Evolutionary conservation across 2,329 filamentous ascomycete genomes (phyloP), one percentile per base, ranked within the genome.

Genomic region (Aureobasidium sp.): DNA sequence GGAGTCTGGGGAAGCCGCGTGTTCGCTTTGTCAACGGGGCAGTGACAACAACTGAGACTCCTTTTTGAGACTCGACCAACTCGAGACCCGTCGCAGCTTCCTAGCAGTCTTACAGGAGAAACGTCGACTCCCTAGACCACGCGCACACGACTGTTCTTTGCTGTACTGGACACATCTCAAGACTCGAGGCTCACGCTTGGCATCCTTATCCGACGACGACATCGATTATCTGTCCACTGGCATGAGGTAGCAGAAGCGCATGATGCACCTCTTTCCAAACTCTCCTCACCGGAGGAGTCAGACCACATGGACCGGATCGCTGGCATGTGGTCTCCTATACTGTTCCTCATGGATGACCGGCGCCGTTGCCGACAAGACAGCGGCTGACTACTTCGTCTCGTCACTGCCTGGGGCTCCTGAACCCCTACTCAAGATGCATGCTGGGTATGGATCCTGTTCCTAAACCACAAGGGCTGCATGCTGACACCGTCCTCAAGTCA

Each of bases 371-470:
- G 76, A 78, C 37, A 85, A 84, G 72, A 81, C 82, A 2, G 87
- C 90, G 50, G 90, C 87, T 35, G 92, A 99, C 74, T 99, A 97
- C 76, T 97, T 88, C 77, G 88, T 99, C 60, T 86, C 85, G 69
- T 84, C 86, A 9, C 81, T 99, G 22, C 94, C 94, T 6, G 94
- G 95, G 35, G 85, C 89, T 61, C 93, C 95, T 11, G 80, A 85
- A 22, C 86, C 90, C 40, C 77, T 91, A 64, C 77, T 96, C 71
- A 97, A 96, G 81, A 97, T 97, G 93, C 94, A 97, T 81, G 93
- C 94, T 78, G 94, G 94, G 91, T 96, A 79, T 79, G 88, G 8
- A 19, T 4, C 67, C 70, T 67, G 63, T 64, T 61, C 48, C 67
- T 60, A 19, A 27, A 27, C 33, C 24, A 17, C 35, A 14, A 19